Evolutionary conservation across 1,139 yeast species (phyloP).

Genomic region (Geotrichum europaeum): DNA sequence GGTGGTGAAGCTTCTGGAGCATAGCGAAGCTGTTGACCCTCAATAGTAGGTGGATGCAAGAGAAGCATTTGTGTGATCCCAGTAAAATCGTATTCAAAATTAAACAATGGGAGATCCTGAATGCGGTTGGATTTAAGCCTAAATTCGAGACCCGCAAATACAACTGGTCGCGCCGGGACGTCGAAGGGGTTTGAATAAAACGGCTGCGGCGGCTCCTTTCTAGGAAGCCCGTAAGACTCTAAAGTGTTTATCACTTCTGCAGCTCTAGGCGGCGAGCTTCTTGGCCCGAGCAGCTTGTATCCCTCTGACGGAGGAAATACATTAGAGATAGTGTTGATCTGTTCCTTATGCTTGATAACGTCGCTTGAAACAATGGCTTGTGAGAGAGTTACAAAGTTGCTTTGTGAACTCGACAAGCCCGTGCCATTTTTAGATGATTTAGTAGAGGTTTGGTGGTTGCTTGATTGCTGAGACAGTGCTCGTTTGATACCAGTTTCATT

Average conservation of each 20-base stretch:
- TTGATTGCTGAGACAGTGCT: not conserved
- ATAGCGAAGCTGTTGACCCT: not conserved
- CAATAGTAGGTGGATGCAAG: not conserved
- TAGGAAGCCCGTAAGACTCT: slow-evolving; percentile 43
- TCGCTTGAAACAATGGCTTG: not conserved
- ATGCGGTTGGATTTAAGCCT: slow-evolving; percentile 34
- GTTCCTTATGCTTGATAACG: not conserved
- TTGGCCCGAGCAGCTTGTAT: not conserved
- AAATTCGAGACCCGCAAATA: slow-evolving; percentile 63
- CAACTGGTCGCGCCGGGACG: slow-evolving; percentile 48
- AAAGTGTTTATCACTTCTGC: slow-evolving; percentile 37
- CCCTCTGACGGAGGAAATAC: not conserved
- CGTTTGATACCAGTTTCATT: not conserved
- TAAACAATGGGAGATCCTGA: slow-evolving; percentile 24
- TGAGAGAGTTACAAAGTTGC: not conserved
- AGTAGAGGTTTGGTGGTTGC: not conserved
- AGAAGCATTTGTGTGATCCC: slow-evolving; percentile 3
- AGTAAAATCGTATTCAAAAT: slow-evolving; percentile 17
- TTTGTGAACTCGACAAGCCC: not conserved
- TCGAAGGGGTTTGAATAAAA: slow-evolving; percentile 50
- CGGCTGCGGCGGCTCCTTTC: slow-evolving; percentile 57
- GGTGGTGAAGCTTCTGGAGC: slow-evolving; percentile 37
- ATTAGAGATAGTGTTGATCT: not conserved
- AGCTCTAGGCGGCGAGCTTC: slow-evolving; percentile 25
- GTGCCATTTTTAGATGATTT: not conserved